Base-by-base conservation (phyloP, 768 basidiomycete species). In the Lentinula raphanica region DNA sequence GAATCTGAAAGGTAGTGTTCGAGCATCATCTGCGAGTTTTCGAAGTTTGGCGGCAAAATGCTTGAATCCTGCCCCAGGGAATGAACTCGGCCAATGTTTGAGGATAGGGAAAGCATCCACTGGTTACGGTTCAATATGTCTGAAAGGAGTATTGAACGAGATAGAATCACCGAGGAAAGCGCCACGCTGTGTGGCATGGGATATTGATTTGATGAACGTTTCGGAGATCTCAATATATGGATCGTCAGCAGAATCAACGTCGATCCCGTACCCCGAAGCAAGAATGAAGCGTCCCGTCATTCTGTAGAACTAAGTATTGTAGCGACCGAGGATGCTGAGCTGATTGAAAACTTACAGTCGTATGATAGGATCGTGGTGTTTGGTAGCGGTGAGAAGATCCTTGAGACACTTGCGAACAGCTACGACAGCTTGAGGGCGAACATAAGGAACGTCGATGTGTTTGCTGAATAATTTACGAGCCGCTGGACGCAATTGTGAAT, bases 31-130 rank as follows among this genome's bases (percentile, higher is more conserved):
- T 56, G 19, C 72, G 65, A 0, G 66, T 67, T 5, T 58, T 59
- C 12, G 53, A 51, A 71, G 69, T 74, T 39, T 68, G 63, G n/a
- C 61, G 64, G 73, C 75, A 50, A 64, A 63, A 50, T 54, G 40
- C 64, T 76, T 73, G 65, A 77, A 76, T 2, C 56, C 60, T 8
- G 73, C 75, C 8, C 75, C 76, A 13, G 76, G 76, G 53, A 76
- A 63, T 69, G 72, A 76, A 17, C 68, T 68, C 3, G 75, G 75
- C 44, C 77, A 62, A 32, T 73, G 54, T 49, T 64, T 64, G 12
- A 64, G 55, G 48, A 54, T 36, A 0, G 63, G 63, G 15, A 64
- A 23, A 6, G 45, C 42, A 35, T 64, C 60, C 1, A 64, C 63
- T 3, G 57, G 28, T 23, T 38, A 23, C 21, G 6, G 8, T 3